Evolutionary conservation across 2,329 filamentous ascomycete genomes (phyloP), one percentile per base, ranked within the genome.

Genomic region (Graphiopsis chlorocephala): DNA sequence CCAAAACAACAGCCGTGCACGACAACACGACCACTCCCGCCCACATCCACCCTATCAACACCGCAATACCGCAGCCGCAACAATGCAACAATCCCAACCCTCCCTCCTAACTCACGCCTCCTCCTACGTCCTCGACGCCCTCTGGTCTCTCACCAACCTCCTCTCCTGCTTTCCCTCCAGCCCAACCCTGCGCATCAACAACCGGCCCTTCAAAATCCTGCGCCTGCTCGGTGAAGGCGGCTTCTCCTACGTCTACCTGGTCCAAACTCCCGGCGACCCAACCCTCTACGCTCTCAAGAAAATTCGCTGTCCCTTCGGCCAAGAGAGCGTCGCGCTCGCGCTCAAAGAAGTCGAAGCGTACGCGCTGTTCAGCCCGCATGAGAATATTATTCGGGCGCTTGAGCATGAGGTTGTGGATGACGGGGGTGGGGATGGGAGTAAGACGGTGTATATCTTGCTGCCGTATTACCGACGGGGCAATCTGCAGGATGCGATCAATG

Each of bases 311-410:
- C 94, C 95, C 4, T 98, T 99, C 75, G 95, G 95, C 70, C 90
- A 95, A 78, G 95, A 99, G 83, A 97, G 92, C 28, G 94, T 99
- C 65, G 88, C 92, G 70, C 92, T 92, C 77, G 95, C 95, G 60
- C 90, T 98, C 84, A 94, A 94, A 78, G 95, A 99, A 82, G 95
- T 98, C 67, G 94, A 98, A 78, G 94, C 95, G 58, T 99, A 99
- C 82, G 89, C 89, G 69, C 87, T 97, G 66, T 99, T 99, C 81
- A 83, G 87, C 63, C 88, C 89, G 70, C 87, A 92, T 68, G 87
- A 89, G 11, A 92, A 93, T 78, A 95, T 98, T 78, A 97, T 97
- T 76, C 89, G 90, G 73, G 87, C 88, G 70, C 83, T 94, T 74
- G 93, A 97, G 79, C 90, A 97, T 78, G 86, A 86, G 72, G 90